Evolutionary conservation across 1,139 yeast species (phyloP).

Genomic region (Pichia sp.): DNA sequence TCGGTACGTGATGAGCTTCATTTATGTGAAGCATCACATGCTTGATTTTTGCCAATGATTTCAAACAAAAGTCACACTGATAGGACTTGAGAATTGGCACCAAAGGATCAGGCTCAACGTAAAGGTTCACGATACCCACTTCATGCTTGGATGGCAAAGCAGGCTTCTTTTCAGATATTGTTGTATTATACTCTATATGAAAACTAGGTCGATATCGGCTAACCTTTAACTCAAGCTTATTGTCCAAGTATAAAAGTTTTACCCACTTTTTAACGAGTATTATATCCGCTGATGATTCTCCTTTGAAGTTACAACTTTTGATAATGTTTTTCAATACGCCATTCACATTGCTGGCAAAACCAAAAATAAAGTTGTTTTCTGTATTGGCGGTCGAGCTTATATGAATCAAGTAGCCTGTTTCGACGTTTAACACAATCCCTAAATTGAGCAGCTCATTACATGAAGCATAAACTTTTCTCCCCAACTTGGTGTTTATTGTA

Average conservation of each 20-base stretch:
- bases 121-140: neutral
- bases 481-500: constrained; percentile 5
- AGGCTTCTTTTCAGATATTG: neutral
- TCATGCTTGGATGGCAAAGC: neutral
- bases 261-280: constrained; percentile 4
- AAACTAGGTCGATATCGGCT: constrained; percentile 2
- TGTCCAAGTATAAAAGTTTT: constrained; percentile 5
- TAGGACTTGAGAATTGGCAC: constrained; percentile 6
- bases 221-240: constrained; percentile 1
- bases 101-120: constrained; percentile 14
- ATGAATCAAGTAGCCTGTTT: constrained; percentile 14
- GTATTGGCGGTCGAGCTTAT: constrained; percentile 6
- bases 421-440: constrained; percentile 16
- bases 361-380: constrained; percentile 5
- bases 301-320: constrained; percentile 3
- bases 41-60: neutral
- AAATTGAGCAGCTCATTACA: constrained; percentile 1
- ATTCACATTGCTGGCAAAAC: constrained; percentile 3
- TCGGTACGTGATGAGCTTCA: constrained; percentile 1
- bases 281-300: neutral
- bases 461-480: constrained; percentile 11
- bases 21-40: constrained; percentile 8
- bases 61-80: constrained; percentile 15
- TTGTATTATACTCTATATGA: neutral
- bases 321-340: constrained; percentile 4